These are phyloP conservation scores for Neofusicoccum ribis DNA, from an alignment of 2,329 filamentous ascomycete species.

Conservation along the genomic window DNA sequence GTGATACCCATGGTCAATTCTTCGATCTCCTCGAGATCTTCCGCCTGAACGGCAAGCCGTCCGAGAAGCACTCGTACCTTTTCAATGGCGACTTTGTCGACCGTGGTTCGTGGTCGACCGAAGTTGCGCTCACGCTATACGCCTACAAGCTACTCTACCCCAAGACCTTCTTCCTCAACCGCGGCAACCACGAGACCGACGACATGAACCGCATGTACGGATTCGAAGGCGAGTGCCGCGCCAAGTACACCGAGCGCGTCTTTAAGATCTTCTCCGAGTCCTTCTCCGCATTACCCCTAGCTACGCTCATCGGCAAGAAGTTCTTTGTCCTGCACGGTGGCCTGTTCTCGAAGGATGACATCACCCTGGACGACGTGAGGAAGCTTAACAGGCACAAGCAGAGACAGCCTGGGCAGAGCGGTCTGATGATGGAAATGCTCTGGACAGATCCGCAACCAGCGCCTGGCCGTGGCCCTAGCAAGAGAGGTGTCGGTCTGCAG, in stretches of 20 bases:
- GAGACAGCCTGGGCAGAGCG: constrained; percentile 86
- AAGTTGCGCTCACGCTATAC: constrained; percentile 90
- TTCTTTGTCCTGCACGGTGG: constrained; percentile 93
- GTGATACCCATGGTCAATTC: constrained; percentile 97
- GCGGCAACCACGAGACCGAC: constrained; percentile 97
- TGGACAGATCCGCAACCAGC: constrained; percentile 95
- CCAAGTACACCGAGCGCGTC: constrained; percentile 92
- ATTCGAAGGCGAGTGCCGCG: constrained; percentile 97
- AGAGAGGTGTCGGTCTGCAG: constrained; percentile 93
- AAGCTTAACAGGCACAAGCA: constrained; percentile 90
- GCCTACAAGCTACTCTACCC: constrained; percentile 96
- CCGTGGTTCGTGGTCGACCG: constrained; percentile 95
- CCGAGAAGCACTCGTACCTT: constrained; percentile 85
- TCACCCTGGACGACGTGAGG: constrained; percentile 88
- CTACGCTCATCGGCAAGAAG: constrained; percentile 86
- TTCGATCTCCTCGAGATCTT: constrained; percentile 98
- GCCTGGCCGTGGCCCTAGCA: constrained; percentile 87
- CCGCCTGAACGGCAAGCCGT: constrained; percentile 81
- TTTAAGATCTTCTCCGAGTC: constrained; percentile 99
- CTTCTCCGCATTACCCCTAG: constrained; percentile 89
- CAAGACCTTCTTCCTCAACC: constrained; percentile 87
- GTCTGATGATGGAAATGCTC: constrained; percentile 99
- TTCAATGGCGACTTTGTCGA: constrained; percentile 99
- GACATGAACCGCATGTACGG: constrained; percentile 99
- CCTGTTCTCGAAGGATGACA: constrained; percentile 91